These are phyloP conservation scores for Escovopsis sp. DNA, from an alignment of 2,329 filamentous ascomycete species.

Conservation along the genomic window DNA sequence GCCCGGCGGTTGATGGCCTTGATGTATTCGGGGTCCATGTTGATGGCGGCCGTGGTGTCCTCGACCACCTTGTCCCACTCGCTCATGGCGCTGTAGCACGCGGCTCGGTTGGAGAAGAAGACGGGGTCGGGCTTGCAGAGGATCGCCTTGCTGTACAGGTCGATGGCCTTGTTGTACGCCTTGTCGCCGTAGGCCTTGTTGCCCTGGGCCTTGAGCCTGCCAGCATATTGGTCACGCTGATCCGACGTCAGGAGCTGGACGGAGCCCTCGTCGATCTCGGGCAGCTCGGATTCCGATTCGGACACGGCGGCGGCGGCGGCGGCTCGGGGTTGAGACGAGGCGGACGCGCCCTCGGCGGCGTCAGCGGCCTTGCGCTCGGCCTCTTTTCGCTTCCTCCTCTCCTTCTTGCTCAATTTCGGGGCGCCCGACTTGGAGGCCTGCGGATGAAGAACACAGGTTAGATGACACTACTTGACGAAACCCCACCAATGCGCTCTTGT, in stretches of 20 bases:
- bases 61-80: conserved; percentile 95
- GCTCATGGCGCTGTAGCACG: conserved; percentile 85
- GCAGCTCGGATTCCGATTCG: conserved; percentile 51
- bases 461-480: conserved; percentile 2
- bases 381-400: conserved; percentile 77
- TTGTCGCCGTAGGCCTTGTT: conserved; percentile 95
- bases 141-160: conserved; percentile 89
- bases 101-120: conserved; percentile 97
- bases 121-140: conserved; percentile 94
- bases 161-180: conserved; percentile 85
- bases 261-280: conserved; percentile 46
- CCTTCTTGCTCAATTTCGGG: conserved; percentile 77
- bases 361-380: conserved; percentile 44
- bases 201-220: conserved; percentile 83
- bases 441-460: background rate
- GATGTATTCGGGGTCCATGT: conserved; percentile 87
- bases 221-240: conserved; percentile 73
- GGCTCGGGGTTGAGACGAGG: conserved; percentile 32
- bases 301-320: conserved; percentile 34
- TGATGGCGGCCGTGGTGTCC: conserved; percentile 88
- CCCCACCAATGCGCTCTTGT: no score
- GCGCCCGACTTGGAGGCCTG: conserved; percentile 30
- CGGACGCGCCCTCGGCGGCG: conserved; percentile 10
- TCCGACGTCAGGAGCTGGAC: conserved; percentile 37
- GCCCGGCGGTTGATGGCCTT: conserved; percentile 95